A percentile compares a stretch with the other conserved stretches of the same genome.
Evolutionary conservation across 164 flowering plant species (phyloP).

Genomic region (Magnolia sinica): DNA sequence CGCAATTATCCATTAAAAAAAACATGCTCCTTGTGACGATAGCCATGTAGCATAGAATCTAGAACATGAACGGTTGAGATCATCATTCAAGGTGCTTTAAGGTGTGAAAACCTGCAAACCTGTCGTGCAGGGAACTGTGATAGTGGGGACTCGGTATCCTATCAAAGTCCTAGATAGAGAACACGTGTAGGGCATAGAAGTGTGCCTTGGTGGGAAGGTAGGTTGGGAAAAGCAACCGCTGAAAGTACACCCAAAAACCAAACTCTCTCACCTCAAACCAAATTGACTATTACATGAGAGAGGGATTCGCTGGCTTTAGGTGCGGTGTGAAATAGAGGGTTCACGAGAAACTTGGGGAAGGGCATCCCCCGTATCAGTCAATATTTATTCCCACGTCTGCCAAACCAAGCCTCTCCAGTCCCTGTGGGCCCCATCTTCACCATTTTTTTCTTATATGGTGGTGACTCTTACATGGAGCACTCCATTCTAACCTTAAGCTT

Average conservation of each 20-base stretch:
- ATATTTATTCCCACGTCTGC: not conserved
- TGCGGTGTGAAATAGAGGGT: slow-evolving; percentile 7
- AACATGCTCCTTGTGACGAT: not conserved
- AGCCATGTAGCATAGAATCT: not conserved
- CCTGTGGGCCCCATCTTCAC: too few relatives aligned
- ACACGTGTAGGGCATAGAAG: not conserved
- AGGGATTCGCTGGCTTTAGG: slow-evolving; percentile 1
- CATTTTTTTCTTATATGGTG: too few relatives aligned
- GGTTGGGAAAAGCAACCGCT: not conserved
- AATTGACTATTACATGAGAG: not conserved
- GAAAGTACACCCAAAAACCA: not conserved
- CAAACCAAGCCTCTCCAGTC: too few relatives aligned
- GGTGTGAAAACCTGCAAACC: not conserved
- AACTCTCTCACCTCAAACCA: not conserved
- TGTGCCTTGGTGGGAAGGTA: not conserved
- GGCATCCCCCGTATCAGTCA: not conserved
- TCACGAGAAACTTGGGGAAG: slow-evolving; percentile 5
- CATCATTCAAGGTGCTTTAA: not conserved
- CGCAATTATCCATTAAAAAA: too few relatives aligned
- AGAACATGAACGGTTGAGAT: not conserved
- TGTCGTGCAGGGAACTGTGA: not conserved
- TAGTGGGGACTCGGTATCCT: not conserved
- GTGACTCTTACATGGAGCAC: too few relatives aligned
- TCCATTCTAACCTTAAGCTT: too few relatives aligned
- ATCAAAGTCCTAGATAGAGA: not conserved